A percentile compares a stretch with the other conserved stretches of the same genome.
These are phyloP conservation scores for Boletus vermiculosoides DNA, from an alignment of 768 basidiomycete genomes.

Conservation along the genomic window DNA sequence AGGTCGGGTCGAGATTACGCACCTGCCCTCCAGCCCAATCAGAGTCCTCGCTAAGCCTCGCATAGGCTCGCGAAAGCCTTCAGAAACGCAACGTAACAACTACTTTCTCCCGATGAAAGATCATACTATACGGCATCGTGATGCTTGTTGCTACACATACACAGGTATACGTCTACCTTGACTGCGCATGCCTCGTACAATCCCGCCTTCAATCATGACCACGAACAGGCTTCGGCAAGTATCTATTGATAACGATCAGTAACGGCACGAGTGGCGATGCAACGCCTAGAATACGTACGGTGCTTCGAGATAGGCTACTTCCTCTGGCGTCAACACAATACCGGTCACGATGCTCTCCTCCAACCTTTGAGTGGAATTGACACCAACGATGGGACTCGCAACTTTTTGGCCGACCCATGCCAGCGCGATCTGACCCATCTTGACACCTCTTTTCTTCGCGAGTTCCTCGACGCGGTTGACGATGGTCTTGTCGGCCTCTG, in stretches of 20 bases:
- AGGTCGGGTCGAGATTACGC: no score
- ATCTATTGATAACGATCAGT: conserved; percentile 1
- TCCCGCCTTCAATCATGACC: conserved; percentile 7
- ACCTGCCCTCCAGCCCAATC: no score
- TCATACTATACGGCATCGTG: background rate
- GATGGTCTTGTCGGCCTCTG: conserved; percentile 35
- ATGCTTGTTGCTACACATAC: background rate
- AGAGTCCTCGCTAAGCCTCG: no score
- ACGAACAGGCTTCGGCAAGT: conserved; percentile 14
- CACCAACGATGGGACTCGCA: conserved; percentile 45
- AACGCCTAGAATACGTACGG: conserved; percentile 17
- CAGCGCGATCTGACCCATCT: conserved; percentile 10
- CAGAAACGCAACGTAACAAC: no score
- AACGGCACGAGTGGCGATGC: background rate
- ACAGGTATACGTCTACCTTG: background rate
- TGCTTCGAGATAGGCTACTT: conserved; percentile 27
- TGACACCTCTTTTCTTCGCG: conserved; percentile 14
- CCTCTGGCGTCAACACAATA: conserved; percentile 21
- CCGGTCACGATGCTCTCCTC: background rate
- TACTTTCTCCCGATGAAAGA: no score
- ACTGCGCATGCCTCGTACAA: background rate
- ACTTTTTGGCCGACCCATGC: conserved; percentile 44
- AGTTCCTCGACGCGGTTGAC: conserved; percentile 42
- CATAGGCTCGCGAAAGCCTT: no score
- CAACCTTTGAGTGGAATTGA: conserved; percentile 17